Conservation (phyloP, 2,329 filamentous ascomycete species). For the Neonectria punicea region DNA sequence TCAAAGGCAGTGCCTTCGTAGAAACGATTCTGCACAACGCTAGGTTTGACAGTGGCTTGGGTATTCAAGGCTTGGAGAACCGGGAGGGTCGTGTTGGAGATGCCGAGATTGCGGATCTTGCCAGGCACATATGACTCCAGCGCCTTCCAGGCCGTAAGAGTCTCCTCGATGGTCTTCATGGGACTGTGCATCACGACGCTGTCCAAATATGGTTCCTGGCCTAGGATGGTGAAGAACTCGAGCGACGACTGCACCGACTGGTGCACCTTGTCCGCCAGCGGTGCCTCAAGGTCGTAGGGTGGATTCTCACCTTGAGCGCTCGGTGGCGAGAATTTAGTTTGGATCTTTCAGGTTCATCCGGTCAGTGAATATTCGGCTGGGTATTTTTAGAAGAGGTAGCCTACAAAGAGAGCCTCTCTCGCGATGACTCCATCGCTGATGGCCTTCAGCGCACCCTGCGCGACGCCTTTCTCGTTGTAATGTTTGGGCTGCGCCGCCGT, state of each 20-base stretch:
- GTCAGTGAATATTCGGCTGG: background rate
- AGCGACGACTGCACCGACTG: slow-evolving; percentile 76
- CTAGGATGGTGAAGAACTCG: slow-evolving; percentile 64
- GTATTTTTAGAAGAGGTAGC: slow-evolving; percentile 34
- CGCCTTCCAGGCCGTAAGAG: slow-evolving; percentile 72
- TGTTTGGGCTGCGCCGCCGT: slow-evolving; percentile 83
- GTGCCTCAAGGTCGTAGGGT: slow-evolving; percentile 69
- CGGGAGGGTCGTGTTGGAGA: slow-evolving; percentile 76
- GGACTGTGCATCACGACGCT: slow-evolving; percentile 79
- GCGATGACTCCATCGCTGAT: slow-evolving; percentile 67
- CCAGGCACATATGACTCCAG: slow-evolving; percentile 75
- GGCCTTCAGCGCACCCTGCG: slow-evolving; percentile 71
- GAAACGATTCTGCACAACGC: slow-evolving; percentile 82
- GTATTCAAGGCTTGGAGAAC: slow-evolving; percentile 65
- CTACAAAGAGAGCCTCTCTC: slow-evolving; percentile 70
- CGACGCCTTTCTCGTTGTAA: slow-evolving; percentile 79
- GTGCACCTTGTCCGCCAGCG: slow-evolving; percentile 72
- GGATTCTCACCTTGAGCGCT: slow-evolving; percentile 68
- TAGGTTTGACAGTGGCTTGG: slow-evolving; percentile 53
- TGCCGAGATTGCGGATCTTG: slow-evolving; percentile 73
- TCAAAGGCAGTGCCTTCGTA: slow-evolving; percentile 70
- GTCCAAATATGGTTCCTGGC: slow-evolving; percentile 67
- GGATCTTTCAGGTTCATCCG: slow-evolving; percentile 60
- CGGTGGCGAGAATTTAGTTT: slow-evolving; percentile 84
- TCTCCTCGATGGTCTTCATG: slow-evolving; percentile 55